Evolutionary conservation across 1,139 yeast genomes (phyloP).

Genomic region (Schizosaccharomyces versatilis): DNA sequence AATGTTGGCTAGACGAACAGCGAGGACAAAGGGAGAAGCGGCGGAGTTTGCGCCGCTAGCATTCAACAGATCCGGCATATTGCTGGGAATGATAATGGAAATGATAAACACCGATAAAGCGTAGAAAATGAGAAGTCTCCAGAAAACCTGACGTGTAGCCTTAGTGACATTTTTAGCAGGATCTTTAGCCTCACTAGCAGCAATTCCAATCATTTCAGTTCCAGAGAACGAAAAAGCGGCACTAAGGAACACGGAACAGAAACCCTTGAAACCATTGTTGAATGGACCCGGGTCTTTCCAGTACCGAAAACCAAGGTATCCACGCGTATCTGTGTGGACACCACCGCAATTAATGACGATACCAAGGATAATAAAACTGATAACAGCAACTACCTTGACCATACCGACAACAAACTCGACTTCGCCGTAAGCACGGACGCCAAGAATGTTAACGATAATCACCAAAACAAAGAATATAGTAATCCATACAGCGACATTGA

Average conservation of each 20-base stretch:
- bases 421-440: slow-evolving; percentile 58
- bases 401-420: slow-evolving; percentile 48
- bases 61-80: slow-evolving; percentile 25
- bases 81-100: slow-evolving; percentile 31
- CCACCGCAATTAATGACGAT: slow-evolving; percentile 46
- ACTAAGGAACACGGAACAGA: slow-evolving; percentile 57
- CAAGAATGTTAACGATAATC: slow-evolving; percentile 38
- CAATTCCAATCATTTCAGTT: slow-evolving; percentile 58
- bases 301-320: slow-evolving; percentile 30
- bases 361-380: slow-evolving; percentile 44
- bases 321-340: slow-evolving; percentile 24
- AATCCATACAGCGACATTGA: slow-evolving; percentile 16
- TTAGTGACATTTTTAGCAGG: slow-evolving; percentile 47
- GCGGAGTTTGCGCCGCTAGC: slow-evolving; percentile 16
- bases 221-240: slow-evolving; percentile 82
- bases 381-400: slow-evolving; percentile 39
- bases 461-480: slow-evolving; percentile 37
- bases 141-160: slow-evolving; percentile 51
- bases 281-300: slow-evolving; percentile 45
- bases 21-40: slow-evolving; percentile 43
- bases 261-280: slow-evolving; percentile 53
- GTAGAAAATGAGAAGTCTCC: slow-evolving; percentile 48
- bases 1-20: slow-evolving; percentile 46
- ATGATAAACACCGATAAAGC: slow-evolving; percentile 33
- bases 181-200: slow-evolving; percentile 64